Base-by-base conservation (phyloP, 805 yeast genomes). In the Pichia nanzhaoensis region DNA sequence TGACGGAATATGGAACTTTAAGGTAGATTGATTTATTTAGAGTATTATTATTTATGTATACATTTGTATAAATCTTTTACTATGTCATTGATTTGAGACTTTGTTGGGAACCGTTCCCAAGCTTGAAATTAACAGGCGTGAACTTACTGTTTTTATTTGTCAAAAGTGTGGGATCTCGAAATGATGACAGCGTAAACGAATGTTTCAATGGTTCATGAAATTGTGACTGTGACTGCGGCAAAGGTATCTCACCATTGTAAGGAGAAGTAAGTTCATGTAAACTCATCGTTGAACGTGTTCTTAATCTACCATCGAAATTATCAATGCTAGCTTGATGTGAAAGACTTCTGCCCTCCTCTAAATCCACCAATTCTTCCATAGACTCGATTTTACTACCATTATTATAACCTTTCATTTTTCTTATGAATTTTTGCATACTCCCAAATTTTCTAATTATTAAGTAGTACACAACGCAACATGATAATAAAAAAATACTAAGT, bases 1-100 rank as follows among this genome's bases (percentile, higher is more conserved):
- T 38, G 98, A 90, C 65, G 95, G 96, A 5, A 70, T 90, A 55
- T 85, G 93, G 93, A 69, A 70, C 51, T 75, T 80, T 55, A 65
- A 68, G 35, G 72, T 32, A 31, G 34, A 27, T 6, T 39, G 24
- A 27, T 28, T 19, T n/a, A n/a, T 12, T 10, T 12, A 34, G 13
- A 12, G 17, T 30, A 18, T 30, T 17, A n/a, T n/a, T n/a, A n/a
- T n/a, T n/a, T n/a, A n/a, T n/a, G n/a, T n/a, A n/a, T n/a, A n/a
- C n/a, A n/a, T n/a, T n/a, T n/a, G n/a, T 32, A 21, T 42, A 32
- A 22, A 22, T 16, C 21, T 30, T 13, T 14, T 30, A 30, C 16
- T 10, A 30, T 30, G 12, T 24, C 10, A 32, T 22, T 10, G 44
- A 41, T 34, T 39, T 44, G 27, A 46, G 19, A 41, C 48, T 46